A percentile compares a stretch with the other conserved stretches of the same genome.
Evolutionary conservation across 352 stramenopile genomes (phyloP).

Genomic region (Globisporangium carolinianum): DNA sequence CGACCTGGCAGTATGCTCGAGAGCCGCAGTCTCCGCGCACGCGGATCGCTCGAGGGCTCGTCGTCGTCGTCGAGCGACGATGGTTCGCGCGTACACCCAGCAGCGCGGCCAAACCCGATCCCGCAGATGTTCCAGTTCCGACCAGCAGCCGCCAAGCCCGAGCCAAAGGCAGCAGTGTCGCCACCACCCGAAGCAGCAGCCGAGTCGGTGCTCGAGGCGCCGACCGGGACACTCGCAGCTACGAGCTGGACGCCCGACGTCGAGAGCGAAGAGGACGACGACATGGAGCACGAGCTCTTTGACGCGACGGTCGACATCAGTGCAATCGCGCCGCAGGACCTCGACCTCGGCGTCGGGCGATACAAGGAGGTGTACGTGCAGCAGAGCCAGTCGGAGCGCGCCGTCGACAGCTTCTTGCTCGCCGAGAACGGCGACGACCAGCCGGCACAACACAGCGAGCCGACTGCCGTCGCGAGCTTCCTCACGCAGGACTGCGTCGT

Average conservation of each 20-base stretch:
- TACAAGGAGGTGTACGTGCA: constrained; percentile 37
- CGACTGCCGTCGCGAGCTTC: constrained; percentile 7
- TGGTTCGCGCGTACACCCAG: constrained; percentile 21
- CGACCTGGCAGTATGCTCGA: constrained; percentile 11
- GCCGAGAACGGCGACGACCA: constrained; percentile 13
- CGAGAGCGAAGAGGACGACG: constrained; percentile 17
- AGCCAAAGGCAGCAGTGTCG: not conserved
- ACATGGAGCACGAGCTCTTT: constrained; percentile 23
- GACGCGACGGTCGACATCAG: constrained; percentile 13
- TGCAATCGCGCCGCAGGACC: constrained; percentile 19
- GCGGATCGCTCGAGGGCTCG: constrained; percentile 17
- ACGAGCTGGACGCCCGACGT: not conserved
- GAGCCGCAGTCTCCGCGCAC: constrained; percentile 16
- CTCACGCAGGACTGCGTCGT: constrained; percentile 9
- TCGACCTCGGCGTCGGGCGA: constrained; percentile 47
- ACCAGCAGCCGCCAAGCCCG: constrained; percentile 26
- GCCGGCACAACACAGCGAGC: no score
- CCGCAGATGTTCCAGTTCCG: constrained; percentile 67
- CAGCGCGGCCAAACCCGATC: constrained; percentile 16
- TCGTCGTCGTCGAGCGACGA: constrained; percentile 8
- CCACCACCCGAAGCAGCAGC: not conserved
- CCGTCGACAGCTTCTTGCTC: constrained; percentile 44
- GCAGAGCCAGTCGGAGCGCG: constrained; percentile 26
- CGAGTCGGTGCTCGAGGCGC: not conserved
- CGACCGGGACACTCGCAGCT: no score